These are phyloP conservation scores for Cladosporium sp. DNA, from an alignment of 2,329 filamentous ascomycete species.

Conservation along the genomic window DNA sequence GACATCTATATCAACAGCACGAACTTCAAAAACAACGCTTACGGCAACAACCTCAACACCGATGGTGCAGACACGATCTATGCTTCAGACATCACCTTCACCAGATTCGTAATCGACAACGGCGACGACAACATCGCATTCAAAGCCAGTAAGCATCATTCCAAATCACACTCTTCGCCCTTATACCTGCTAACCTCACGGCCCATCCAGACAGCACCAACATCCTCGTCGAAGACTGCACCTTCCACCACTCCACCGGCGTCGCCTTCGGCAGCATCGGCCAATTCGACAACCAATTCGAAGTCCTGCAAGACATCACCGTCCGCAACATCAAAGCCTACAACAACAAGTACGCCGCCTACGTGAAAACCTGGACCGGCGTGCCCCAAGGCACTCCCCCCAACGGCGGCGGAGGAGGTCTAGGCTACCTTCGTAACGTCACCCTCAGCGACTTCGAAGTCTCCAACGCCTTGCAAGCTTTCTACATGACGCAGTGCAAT, in stretches of 20 bases:
- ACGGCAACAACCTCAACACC: slow-evolving; percentile 35
- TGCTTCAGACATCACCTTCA: slow-evolving; percentile 49
- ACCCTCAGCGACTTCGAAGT: slow-evolving; percentile 31
- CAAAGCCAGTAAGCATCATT: slow-evolving; percentile 42
- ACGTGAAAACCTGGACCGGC: slow-evolving; percentile 57
- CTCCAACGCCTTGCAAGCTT: slow-evolving; percentile 18
- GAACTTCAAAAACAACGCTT: slow-evolving; percentile 20
- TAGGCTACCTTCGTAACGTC: slow-evolving; percentile 42
- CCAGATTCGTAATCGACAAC: slow-evolving; percentile 48
- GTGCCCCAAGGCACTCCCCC: slow-evolving; percentile 41
- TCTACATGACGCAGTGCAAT: slow-evolving; percentile 29
- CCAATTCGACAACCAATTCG: slow-evolving; percentile 48
- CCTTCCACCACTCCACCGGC: slow-evolving; percentile 48
- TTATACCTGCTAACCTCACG: background rate
- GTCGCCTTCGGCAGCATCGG: slow-evolving; percentile 57
- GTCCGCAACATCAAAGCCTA: slow-evolving; percentile 40
- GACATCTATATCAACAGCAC: slow-evolving; percentile 53
- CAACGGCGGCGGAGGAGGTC: slow-evolving; percentile 57
- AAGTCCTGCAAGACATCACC: slow-evolving; percentile 48
- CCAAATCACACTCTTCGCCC: background rate
- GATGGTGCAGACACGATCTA: slow-evolving; percentile 53
- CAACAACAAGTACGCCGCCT: slow-evolving; percentile 14
- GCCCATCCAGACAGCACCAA: slow-evolving; percentile 45
- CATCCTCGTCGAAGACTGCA: slow-evolving; percentile 47
- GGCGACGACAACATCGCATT: slow-evolving; percentile 53